Base-by-base conservation (phyloP, 768 basidiomycete species). In the Lactarius deliciosus region DNA sequence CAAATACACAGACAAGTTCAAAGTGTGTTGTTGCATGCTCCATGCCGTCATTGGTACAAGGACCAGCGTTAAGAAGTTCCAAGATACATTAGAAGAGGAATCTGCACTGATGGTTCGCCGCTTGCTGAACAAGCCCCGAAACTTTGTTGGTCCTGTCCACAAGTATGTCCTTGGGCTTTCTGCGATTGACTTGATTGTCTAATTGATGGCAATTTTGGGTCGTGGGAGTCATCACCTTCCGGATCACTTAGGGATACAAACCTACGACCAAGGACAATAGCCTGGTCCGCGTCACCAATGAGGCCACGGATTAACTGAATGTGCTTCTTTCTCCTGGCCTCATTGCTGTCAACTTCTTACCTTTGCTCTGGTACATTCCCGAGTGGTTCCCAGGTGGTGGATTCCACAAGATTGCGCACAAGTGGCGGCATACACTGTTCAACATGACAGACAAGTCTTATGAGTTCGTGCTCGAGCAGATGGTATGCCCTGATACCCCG, bases 351-450 rank as follows among this genome's bases (percentile, higher is more conserved):
- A 74, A 74, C 63, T 50, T 68, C 20, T 22, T 74, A 9, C 74
- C 74, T 0, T 13, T 67, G 30, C 66, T 73, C 53, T 70, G 70
- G 25, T 32, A 59, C 43, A 54, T 73, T 20, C 72, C 72, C 8
- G 72, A 71, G 18, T 73, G 72, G 72, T 61, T 71, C 63, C 72
- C 72, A 7, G 72, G 72, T 25, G 72, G 69, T 16, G 62, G 72
- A 28, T 72, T 73, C 64, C 72, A 71, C 41, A 64, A 64, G 34
- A 61, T 57, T 20, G 72, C 72, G 9, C 60, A 62, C 38, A 69
- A 70, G 58, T 70, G 64, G 66, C 56, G 68, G n/a, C 61, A 70
- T 20, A 69, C 70, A 7, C 53, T 71, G 5, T 25, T 62, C 25
- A 64, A 69, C 9, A 32, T 71, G 41, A 66, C 68, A 3, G 64